Conservation (phyloP, 768 basidiomycete species). For the Rubroboletus satanas region DNA sequence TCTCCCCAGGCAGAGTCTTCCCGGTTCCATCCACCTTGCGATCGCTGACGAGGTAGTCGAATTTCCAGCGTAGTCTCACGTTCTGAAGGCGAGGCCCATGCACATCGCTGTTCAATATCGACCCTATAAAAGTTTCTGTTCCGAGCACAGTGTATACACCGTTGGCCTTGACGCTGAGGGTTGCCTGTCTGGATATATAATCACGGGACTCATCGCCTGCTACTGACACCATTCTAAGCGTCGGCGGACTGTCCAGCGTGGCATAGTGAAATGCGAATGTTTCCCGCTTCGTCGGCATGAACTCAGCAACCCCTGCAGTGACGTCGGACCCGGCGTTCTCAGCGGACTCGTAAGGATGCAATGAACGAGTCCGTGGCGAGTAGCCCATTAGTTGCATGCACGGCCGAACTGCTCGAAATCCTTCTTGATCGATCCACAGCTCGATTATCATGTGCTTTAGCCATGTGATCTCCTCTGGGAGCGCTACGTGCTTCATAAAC, state of each 20-base stretch:
- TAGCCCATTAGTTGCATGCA: constrained; percentile 58
- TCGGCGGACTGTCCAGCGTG: constrained; percentile 60
- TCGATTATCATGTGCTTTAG: constrained; percentile 52
- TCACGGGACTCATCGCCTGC: constrained; percentile 67
- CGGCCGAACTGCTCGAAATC: constrained; percentile 62
- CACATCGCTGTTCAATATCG: constrained; percentile 17
- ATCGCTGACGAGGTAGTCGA: constrained; percentile 75
- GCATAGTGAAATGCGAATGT: constrained; percentile 70
- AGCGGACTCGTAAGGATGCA: constrained; percentile 24
- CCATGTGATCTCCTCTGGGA: constrained; percentile 47
- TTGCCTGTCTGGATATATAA: constrained; percentile 73
- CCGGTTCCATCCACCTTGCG: constrained; percentile 44
- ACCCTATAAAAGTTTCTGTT: constrained; percentile 41
- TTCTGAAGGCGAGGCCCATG: constrained; percentile 23
- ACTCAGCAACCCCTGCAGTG: constrained; percentile 54
- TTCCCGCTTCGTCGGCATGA: constrained; percentile 57
- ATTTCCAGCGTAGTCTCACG: constrained; percentile 62
- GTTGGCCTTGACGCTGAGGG: constrained; percentile 60
- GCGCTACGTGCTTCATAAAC: constrained; percentile 14
- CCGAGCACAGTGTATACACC: constrained; percentile 77
- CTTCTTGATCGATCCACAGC: constrained; percentile 80
- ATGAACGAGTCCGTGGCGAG: constrained; percentile 32
- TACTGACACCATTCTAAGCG: constrained; percentile 65
- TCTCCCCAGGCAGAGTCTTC: constrained; percentile 58
- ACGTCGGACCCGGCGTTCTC: constrained; percentile 29